phyloP scores from a whole-genome alignment of 345 rosid genomes.

The Populus simonii region DNA sequence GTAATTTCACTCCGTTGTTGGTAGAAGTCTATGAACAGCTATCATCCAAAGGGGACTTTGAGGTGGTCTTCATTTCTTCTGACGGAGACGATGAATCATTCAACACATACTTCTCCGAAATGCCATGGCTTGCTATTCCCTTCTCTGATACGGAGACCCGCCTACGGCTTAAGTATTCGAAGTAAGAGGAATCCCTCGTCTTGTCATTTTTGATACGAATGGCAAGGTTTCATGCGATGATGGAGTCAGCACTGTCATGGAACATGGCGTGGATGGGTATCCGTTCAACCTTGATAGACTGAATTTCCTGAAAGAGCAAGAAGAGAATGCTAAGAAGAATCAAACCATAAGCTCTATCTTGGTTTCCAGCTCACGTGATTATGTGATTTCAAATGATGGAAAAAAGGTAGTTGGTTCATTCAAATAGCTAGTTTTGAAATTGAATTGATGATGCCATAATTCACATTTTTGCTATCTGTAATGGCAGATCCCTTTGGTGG shows the following conservation, averaged over 20 bases:
- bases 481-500: slow-evolving; percentile 49
- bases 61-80: slow-evolving; percentile 34
- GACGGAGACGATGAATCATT: neutral
- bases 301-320: slow-evolving; percentile 15
- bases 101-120: too few relatives aligned
- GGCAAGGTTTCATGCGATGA: too few relatives aligned
- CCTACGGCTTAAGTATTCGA: too few relatives aligned
- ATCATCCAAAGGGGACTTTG: slow-evolving; percentile 16
- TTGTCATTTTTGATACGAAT: too few relatives aligned
- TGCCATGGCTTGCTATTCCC: too few relatives aligned
- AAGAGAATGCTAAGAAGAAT: slow-evolving; percentile 36
- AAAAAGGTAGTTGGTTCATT: slow-evolving; percentile 13
- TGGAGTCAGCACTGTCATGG: too few relatives aligned
- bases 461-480: neutral
- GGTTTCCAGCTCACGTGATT: slow-evolving; percentile 25
- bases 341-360: slow-evolving; percentile 29
- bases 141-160: too few relatives aligned
- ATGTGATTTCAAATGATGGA: slow-evolving; percentile 30
- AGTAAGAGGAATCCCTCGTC: too few relatives aligned
- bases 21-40: slow-evolving; percentile 17
- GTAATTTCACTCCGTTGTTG: slow-evolving; percentile 18
- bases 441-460: neutral
- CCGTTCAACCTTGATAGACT: slow-evolving; percentile 7
- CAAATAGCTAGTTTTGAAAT: neutral
- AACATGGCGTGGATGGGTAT: too few relatives aligned